phyloP scores from a whole-genome alignment of 2,329 filamentous ascomycete species.

The Penicillium carneum region DNA sequence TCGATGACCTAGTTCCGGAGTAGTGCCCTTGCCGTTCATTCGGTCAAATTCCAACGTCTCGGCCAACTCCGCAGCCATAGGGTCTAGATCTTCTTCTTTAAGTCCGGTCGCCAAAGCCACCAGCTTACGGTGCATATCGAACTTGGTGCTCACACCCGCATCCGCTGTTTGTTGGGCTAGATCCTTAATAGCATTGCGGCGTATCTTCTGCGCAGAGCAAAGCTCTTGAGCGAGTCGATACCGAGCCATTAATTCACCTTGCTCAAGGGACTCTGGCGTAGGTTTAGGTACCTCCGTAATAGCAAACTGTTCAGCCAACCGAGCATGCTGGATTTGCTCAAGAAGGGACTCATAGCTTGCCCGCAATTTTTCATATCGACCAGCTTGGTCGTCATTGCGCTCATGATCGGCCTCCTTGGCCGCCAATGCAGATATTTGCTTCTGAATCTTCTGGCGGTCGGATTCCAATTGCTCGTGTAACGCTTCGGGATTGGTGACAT shows the following conservation, averaged over 20 bases:
- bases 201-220: slow-evolving; percentile 44
- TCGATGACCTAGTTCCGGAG: slow-evolving; percentile 41
- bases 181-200: slow-evolving; percentile 49
- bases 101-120: slow-evolving; percentile 57
- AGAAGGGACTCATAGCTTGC: slow-evolving; percentile 52
- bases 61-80: slow-evolving; percentile 56
- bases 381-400: slow-evolving; percentile 46
- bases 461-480: slow-evolving; percentile 53
- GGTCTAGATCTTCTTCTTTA: slow-evolving; percentile 57
- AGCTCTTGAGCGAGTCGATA: slow-evolving; percentile 46
- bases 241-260: slow-evolving; percentile 42
- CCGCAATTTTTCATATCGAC: slow-evolving; percentile 50
- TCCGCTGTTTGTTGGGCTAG: slow-evolving; percentile 55
- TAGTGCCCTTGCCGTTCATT: slow-evolving; percentile 47
- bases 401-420: slow-evolving; percentile 50
- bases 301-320: slow-evolving; percentile 45
- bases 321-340: slow-evolving; percentile 52
- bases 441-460: slow-evolving; percentile 54
- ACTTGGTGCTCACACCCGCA: slow-evolving; percentile 55
- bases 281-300: slow-evolving; percentile 26
- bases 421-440: slow-evolving; percentile 47
- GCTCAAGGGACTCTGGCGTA: slow-evolving; percentile 30
- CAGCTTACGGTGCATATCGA: slow-evolving; percentile 57
- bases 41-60: slow-evolving; percentile 56
- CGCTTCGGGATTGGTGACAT: slow-evolving; percentile 52